Conservation (phyloP, 768 basidiomycete genomes). For the Termitomyces sp. region DNA sequence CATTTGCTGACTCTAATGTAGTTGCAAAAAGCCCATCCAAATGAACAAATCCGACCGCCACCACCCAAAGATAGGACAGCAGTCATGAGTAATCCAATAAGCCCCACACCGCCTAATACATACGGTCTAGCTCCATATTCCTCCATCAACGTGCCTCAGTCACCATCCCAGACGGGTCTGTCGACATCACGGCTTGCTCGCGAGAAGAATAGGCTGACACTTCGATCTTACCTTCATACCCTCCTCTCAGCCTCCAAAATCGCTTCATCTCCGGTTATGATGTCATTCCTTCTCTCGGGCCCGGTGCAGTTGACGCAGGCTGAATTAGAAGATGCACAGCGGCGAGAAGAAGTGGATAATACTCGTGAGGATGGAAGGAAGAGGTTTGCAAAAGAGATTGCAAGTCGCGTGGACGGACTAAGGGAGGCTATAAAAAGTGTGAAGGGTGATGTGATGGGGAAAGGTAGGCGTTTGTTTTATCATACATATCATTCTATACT, state of each 20-base stretch:
- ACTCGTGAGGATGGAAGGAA: constrained; percentile 83
- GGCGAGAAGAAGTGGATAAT: constrained; percentile 85
- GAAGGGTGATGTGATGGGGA: constrained; percentile 90
- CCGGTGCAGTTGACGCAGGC: constrained; percentile 60
- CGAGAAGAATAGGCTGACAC: constrained; percentile 93
- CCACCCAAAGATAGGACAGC: constrained; percentile 87
- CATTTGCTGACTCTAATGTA: constrained; percentile 24
- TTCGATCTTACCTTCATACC: constrained; percentile 86
- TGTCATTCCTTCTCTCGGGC: constrained; percentile 76
- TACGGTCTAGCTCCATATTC: constrained; percentile 3
- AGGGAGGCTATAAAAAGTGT: constrained; percentile 80
- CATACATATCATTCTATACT: background rate
- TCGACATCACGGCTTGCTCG: constrained; percentile 57
- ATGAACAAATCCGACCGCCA: constrained; percentile 73
- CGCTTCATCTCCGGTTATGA: constrained; percentile 81
- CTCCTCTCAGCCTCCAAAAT: constrained; percentile 66
- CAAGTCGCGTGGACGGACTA: constrained; percentile 78
- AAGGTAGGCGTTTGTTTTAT: constrained; percentile 39
- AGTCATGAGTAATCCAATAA: constrained; percentile 44
- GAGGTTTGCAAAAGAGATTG: constrained; percentile 83
- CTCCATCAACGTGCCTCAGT: constrained; percentile 5
- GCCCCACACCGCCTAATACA: constrained; percentile 21
- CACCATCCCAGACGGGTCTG: constrained; percentile 17
- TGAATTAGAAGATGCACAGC: constrained; percentile 74
- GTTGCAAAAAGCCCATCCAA: constrained; percentile 85